phyloP scores from a whole-genome alignment of 2,329 filamentous ascomycete genomes.

The Knufia fluminis region DNA sequence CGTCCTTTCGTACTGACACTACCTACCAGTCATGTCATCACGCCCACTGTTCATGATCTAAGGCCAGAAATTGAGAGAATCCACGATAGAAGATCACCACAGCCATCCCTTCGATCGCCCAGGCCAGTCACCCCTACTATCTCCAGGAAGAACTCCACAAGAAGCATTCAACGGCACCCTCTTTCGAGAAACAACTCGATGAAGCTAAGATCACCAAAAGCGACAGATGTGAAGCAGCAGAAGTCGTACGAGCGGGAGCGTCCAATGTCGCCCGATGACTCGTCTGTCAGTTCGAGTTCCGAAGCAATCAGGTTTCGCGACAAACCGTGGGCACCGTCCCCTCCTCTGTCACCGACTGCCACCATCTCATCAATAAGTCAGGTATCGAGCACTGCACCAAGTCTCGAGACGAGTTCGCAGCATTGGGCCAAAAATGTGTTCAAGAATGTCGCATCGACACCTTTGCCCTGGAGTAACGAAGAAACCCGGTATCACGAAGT shows the following conservation, averaged over 20 bases:
- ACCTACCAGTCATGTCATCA: not conserved
- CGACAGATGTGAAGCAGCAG: not conserved
- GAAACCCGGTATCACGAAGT: constrained; percentile 8
- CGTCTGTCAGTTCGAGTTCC: constrained; percentile 16
- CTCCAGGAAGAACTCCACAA: not conserved
- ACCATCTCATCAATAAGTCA: constrained; percentile 21
- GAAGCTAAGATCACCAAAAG: not conserved
- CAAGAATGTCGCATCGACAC: constrained; percentile 17
- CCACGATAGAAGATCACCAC: constrained; percentile 5
- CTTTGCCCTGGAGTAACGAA: constrained; percentile 10
- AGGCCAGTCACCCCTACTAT: not conserved
- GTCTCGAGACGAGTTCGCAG: constrained; percentile 15
- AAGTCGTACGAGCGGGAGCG: constrained; percentile 10
- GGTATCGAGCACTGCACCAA: constrained; percentile 15
- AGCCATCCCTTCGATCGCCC: not conserved
- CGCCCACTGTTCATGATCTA: constrained; percentile 12
- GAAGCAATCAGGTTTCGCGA: constrained; percentile 13
- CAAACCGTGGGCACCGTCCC: constrained; percentile 14
- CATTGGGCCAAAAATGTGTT: constrained; percentile 39
- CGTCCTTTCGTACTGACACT: not conserved
- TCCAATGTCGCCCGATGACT: constrained; percentile 18
- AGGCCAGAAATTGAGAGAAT: constrained; percentile 19
- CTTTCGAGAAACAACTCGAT: not conserved
- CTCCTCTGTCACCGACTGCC: constrained; percentile 16
- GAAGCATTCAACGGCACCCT: not conserved